Evolutionary conservation across 2,329 filamentous ascomycete genomes (phyloP).

Genomic region (Colletotrichum tanaceti): DNA sequence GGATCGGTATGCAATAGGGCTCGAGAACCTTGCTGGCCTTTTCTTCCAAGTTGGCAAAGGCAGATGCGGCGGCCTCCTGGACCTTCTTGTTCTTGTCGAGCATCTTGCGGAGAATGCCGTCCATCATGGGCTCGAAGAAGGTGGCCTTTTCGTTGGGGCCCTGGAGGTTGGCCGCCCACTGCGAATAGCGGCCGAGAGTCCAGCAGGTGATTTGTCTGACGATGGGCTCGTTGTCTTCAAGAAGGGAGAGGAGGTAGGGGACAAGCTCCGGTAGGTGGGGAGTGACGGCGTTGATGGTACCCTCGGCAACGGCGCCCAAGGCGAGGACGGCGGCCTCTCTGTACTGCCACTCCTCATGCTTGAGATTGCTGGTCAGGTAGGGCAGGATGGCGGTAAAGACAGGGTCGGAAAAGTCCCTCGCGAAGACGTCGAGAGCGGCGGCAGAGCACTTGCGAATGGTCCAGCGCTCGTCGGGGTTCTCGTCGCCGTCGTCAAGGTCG

Average conservation of each 20-base stretch:
- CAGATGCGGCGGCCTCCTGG: constrained; percentile 94
- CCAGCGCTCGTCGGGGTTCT: constrained; percentile 91
- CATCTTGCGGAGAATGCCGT: constrained; percentile 94
- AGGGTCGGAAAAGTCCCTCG: constrained; percentile 85
- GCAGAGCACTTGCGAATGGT: constrained; percentile 97
- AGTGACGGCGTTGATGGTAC: constrained; percentile 88
- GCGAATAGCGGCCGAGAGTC: constrained; percentile 93
- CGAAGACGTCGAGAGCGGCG: constrained; percentile 92
- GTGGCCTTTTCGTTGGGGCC: constrained; percentile 74
- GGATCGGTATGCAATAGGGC: constrained; percentile 89
- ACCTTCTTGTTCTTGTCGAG: constrained; percentile 97
- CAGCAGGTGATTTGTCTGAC: constrained; percentile 98
- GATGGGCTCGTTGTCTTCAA: constrained; percentile 87
- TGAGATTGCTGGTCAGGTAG: constrained; percentile 90
- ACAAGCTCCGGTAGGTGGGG: constrained; percentile 92
- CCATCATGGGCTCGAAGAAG: constrained; percentile 97
- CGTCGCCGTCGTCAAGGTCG: constrained; percentile 74
- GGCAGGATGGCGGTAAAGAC: constrained; percentile 94
- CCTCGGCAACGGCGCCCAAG: constrained; percentile 92
- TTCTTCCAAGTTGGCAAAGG: constrained; percentile 95
- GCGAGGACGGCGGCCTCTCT: constrained; percentile 95
- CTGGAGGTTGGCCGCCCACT: constrained; percentile 85
- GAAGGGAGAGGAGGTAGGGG: constrained; percentile 86
- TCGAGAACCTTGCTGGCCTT: constrained; percentile 84
- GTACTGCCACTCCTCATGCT: constrained; percentile 89